These are phyloP conservation scores for Coccinonectria pachysandricola DNA, from an alignment of 2,329 filamentous ascomycete species.

Conservation along the genomic window DNA sequence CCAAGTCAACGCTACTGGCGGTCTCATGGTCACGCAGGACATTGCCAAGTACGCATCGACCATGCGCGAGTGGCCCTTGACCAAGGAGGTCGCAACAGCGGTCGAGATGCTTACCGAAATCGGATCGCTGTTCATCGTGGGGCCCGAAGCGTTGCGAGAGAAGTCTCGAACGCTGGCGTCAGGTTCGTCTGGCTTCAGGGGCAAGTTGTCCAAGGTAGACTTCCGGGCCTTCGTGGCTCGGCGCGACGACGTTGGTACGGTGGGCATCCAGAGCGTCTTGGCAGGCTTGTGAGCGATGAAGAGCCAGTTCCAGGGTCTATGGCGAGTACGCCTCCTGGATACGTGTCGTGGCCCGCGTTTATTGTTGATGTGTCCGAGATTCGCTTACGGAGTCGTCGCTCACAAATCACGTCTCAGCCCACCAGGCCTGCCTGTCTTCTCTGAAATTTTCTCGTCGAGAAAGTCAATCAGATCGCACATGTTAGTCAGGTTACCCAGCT, in stretches of 20 bases:
- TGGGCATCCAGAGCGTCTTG: constrained; percentile 75
- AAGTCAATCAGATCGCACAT: constrained; percentile 52
- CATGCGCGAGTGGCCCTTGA: constrained; percentile 70
- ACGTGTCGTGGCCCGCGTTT: too few species aligned
- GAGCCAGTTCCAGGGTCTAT: too few species aligned
- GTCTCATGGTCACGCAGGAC: constrained; percentile 91
- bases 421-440: constrained; percentile 21
- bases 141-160: constrained; percentile 65
- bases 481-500: constrained; percentile 37
- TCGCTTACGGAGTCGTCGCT: too few species aligned
- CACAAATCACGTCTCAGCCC: constrained; percentile 25
- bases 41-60: constrained; percentile 87
- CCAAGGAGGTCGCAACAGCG: constrained; percentile 54
- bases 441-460: constrained; percentile 39
- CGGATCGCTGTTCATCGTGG: constrained; percentile 90
- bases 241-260: constrained; percentile 72
- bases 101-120: constrained; percentile 89
- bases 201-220: constrained; percentile 54
- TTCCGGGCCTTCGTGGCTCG: constrained; percentile 77
- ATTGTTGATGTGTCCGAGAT: too few species aligned
- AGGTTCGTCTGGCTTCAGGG: constrained; percentile 32
- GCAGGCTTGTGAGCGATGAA: constrained; percentile 38
- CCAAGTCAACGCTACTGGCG: constrained; percentile 83
- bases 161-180: constrained; percentile 50
- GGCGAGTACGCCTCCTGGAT: too few species aligned